Conservation (phyloP, 2,329 filamentous ascomycete genomes). For the Sporothrix brunneoviolacea region DNA sequence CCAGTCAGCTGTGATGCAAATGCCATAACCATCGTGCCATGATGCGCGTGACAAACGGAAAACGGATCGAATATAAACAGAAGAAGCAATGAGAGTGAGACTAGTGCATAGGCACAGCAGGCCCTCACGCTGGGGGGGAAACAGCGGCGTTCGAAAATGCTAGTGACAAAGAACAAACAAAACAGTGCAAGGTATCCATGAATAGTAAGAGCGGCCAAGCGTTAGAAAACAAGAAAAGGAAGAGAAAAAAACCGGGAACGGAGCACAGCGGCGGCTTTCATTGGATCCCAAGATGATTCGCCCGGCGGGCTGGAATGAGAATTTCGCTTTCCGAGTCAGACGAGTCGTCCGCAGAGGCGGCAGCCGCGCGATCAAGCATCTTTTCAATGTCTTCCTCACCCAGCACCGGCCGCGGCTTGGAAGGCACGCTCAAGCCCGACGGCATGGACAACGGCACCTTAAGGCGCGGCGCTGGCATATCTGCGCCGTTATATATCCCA, state of each 20-base stretch:
- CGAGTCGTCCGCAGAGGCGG: conserved; percentile 41
- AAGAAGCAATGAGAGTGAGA: neutral
- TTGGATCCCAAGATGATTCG: conserved; percentile 8
- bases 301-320: conserved; percentile 32
- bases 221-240: neutral
- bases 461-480: conserved; percentile 26
- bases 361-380: conserved; percentile 47
- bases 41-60: no score
- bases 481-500: conserved; percentile 27
- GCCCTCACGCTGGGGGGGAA: no score
- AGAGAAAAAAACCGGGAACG: neutral
- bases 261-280: no score
- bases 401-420: conserved; percentile 36
- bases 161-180: neutral
- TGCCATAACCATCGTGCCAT: no score
- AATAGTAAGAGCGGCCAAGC: no score
- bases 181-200: no score
- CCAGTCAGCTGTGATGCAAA: no score
- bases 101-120: no score
- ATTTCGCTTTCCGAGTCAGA: conserved; percentile 56
- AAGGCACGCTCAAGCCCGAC: conserved; percentile 37
- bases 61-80: neutral
- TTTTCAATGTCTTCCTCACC: conserved; percentile 52
- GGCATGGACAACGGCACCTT: conserved; percentile 41
- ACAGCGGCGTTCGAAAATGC: no score